Percentiles rank a stretch among this genome's conserved stretches.
These are phyloP conservation scores for Clavariopsis aquatica DNA, from an alignment of 495 filamentous ascomycete species.

Conservation along the genomic window DNA sequence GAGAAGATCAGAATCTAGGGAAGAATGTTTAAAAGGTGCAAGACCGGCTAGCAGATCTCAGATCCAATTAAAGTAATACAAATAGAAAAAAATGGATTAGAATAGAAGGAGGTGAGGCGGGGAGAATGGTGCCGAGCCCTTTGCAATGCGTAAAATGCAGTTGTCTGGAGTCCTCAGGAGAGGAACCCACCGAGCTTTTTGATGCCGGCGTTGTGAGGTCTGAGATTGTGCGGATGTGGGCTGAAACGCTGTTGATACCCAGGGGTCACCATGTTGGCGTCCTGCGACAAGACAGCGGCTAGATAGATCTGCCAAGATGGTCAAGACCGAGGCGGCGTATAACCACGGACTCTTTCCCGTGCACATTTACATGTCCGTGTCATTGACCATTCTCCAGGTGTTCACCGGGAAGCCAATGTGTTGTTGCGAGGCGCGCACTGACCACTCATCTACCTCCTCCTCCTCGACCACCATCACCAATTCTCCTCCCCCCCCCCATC, in stretches of 20 bases:
- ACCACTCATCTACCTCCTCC: neutral
- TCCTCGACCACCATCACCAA: too few relatives aligned
- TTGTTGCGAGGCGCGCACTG: neutral
- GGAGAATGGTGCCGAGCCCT: conserved; percentile 16
- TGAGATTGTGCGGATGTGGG: conserved; percentile 7
- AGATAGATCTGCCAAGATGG: neutral
- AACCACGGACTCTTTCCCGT: neutral
- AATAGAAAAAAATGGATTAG: conserved; percentile 8
- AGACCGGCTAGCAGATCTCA: neutral
- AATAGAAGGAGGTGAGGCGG: neutral
- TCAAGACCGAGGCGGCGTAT: neutral
- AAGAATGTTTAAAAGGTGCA: too few relatives aligned
- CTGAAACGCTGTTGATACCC: conserved; percentile 24
- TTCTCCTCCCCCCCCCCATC: too few relatives aligned
- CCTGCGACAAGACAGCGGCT: conserved; percentile 17
- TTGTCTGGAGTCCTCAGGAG: conserved; percentile 20
- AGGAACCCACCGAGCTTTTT: conserved; percentile 31
- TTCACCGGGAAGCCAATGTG: neutral
- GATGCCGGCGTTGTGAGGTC: conserved; percentile 27
- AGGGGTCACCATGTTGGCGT: conserved; percentile 22
- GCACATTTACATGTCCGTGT: neutral
- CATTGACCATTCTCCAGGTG: neutral
- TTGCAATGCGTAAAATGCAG: conserved; percentile 15
- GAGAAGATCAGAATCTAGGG: too few relatives aligned
- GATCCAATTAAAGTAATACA: conserved; percentile 3